These are phyloP conservation scores for Tremella fuciformis DNA, from an alignment of 768 basidiomycete species.

Conservation along the genomic window DNA sequence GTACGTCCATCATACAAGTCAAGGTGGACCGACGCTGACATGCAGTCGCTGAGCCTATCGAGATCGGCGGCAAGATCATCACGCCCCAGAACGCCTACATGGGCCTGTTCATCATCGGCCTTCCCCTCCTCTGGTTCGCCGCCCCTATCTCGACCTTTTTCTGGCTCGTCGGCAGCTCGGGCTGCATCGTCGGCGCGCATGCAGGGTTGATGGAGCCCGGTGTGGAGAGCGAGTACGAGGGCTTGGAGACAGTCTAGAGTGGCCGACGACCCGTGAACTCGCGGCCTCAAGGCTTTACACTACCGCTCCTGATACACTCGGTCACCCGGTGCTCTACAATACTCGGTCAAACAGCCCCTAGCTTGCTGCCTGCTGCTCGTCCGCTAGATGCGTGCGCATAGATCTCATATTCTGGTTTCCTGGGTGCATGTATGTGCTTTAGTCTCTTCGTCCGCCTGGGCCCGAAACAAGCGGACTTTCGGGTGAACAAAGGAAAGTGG, in stretches of 20 bases:
- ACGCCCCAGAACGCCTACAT: slow-evolving; percentile 89
- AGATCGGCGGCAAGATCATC: slow-evolving; percentile 73
- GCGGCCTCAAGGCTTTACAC: no score
- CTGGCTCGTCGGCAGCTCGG: slow-evolving; percentile 88
- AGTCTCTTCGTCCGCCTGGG: no score
- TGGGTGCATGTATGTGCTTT: no score
- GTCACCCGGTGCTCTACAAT: no score
- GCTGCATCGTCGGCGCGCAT: slow-evolving; percentile 78
- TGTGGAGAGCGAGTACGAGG: slow-evolving; percentile 60
- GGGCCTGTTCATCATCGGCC: slow-evolving; percentile 77
- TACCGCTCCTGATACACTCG: no score
- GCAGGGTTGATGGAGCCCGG: slow-evolving; percentile 89
- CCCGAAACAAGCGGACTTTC: no score
- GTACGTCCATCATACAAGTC: slow-evolving; percentile 55
- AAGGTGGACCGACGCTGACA: background rate
- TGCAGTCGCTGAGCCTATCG: slow-evolving; percentile 78
- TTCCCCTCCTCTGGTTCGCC: slow-evolving; percentile 73
- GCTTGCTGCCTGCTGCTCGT: no score
- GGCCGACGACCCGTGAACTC: no score
- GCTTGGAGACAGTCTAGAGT: slow-evolving; percentile 38
- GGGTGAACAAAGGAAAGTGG: no score
- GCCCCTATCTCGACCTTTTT: slow-evolving; percentile 69
- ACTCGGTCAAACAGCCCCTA: no score
- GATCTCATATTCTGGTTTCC: no score
- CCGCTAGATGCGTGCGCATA: no score